Percentiles rank a stretch among this genome's conserved stretches.
Evolutionary conservation across 1,139 yeast species (phyloP).

Genomic region (Sugiyamaella sp.): DNA sequence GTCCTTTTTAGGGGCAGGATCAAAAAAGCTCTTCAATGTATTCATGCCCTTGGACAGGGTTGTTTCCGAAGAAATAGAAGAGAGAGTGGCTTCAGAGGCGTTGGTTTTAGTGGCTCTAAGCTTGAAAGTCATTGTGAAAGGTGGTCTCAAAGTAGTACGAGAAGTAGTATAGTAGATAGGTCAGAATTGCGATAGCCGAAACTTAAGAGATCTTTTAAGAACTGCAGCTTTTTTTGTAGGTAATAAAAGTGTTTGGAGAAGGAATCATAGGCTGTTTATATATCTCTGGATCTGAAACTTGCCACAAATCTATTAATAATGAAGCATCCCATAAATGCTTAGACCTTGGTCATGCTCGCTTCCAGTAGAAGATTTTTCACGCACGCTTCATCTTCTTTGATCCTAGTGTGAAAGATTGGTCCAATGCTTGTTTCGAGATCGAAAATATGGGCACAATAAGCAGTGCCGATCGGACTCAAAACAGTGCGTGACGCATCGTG

Average conservation of each 20-base stretch:
- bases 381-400: neutral
- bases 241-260: no score
- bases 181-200: neutral
- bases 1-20: conserved; percentile 1
- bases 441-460: neutral
- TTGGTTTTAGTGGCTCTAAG: neutral
- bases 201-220: no score
- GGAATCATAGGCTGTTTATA: neutral
- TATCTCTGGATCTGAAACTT: neutral
- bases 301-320: neutral
- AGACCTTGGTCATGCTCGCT: neutral
- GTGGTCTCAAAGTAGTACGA: neutral
- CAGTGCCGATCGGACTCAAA: neutral
- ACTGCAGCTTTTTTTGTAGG: no score
- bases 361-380: no score
- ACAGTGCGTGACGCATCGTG: neutral
- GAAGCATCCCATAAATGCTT: neutral
- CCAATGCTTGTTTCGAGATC: neutral
- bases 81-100: conserved; percentile 3
- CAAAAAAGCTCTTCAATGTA: conserved; percentile 5
- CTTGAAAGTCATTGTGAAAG: conserved; percentile 3
- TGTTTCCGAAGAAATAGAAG: neutral
- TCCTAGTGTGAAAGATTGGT: neutral
- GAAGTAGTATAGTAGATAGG: neutral
- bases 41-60: neutral